Conservation (phyloP, 78 protist genomes). For the Tieghemostelium lacteum region DNA sequence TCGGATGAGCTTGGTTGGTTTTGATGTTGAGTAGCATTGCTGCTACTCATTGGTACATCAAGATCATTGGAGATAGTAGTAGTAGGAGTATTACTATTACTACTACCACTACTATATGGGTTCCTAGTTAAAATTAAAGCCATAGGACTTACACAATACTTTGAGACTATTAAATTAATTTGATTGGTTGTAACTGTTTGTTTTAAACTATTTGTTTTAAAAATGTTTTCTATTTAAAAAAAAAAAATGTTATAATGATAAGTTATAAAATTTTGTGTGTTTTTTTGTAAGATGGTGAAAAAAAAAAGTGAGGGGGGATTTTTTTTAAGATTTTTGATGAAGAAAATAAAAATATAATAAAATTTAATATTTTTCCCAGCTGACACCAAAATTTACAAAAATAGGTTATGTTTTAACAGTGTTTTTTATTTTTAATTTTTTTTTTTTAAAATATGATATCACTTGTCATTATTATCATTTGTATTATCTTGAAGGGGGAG, state of each 20-base stretch:
- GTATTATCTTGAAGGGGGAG: not conserved
- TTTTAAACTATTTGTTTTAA: conserved; percentile 1
- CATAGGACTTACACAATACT: conserved; percentile 29
- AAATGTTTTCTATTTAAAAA: not conserved
- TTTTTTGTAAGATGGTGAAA: not conserved
- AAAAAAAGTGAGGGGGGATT: not conserved
- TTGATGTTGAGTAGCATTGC: not conserved
- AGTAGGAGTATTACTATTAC: not conserved
- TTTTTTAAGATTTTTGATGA: too few relatives aligned
- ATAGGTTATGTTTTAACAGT: not conserved
- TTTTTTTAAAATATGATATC: not conserved
- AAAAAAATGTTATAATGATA: too few relatives aligned
- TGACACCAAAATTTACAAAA: not conserved
- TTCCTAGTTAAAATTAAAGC: conserved; percentile 11
- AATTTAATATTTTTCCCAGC: not conserved
- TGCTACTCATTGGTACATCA: not conserved
- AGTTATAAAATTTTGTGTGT: too few relatives aligned
- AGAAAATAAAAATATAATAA: conserved; percentile 3
- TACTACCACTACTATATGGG: conserved; percentile 34
- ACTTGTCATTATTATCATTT: not conserved
- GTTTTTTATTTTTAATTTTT: not conserved
- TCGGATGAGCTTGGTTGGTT: too few relatives aligned
- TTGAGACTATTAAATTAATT: not conserved
- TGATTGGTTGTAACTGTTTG: conserved; percentile 17
- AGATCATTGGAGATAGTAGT: not conserved